Evolutionary conservation across 805 yeast genomes (phyloP), one percentile per base, ranked within the genome.

Genomic region (Torulaspora gathmanii): DNA sequence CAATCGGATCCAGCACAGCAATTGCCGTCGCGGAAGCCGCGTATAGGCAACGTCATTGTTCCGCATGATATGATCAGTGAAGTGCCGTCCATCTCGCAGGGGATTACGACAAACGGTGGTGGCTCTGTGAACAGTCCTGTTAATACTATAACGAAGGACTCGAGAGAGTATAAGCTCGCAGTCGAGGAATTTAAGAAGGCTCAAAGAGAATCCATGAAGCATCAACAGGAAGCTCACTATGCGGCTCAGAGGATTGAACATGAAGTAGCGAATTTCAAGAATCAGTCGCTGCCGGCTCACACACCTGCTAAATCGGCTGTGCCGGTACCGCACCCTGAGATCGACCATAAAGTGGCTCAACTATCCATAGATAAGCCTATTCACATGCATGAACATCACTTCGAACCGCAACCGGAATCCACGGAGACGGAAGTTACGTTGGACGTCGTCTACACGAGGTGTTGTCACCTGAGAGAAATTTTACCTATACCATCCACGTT

Each of bases 401-500:
- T 79, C 54, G 71, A 64, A 15, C 68, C 63, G 36, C 65, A 63
- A 13, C 42, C 52, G 19, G 47, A 52, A 12, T 40, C 58, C 22
- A 19, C 49, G 19, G 40, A 25, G 58, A 52, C 52, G 11, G 63
- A 65, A 36, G 37, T 62, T 12, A 64, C 68, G 2, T 50, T 72
- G 42, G 96, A 87, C 55, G 75, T 80, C 37, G 72, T 91, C 58
- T 90, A 90, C 65, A 87, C 96, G 1, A 72, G 97, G 52, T 91
- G 97, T 64, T 90, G 97, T 62, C 97, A 90, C 64, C 70, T 90
- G 47, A 72, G 97, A 44, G 97, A 90, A 58, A 90, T 90, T 46
- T 64, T 90, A 49, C 97, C 98, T 1, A 90, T 90, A 40, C 91
- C 95, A 3, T 91, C 95, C 2, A 88, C 91, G 5, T 60, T 86